Percentiles rank a stretch among this genome's conserved stretches.
phyloP scores from a whole-genome alignment of 2,329 filamentous ascomycete species.

The Exophiala spinifera region DNA sequence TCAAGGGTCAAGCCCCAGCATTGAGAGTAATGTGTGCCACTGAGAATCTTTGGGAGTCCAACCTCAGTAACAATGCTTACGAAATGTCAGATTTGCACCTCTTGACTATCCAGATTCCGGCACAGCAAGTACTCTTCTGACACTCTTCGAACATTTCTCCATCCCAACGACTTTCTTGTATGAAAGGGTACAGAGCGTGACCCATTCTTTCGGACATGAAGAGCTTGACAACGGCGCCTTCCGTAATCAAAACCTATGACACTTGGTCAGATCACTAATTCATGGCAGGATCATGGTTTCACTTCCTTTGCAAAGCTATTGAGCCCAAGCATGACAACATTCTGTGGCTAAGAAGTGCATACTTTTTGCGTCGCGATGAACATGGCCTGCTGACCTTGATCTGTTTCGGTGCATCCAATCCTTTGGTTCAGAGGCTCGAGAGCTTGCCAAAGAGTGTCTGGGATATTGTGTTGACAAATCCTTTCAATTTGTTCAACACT shows the following conservation, averaged over 20 bases:
- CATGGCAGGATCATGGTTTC: conserved; percentile 2
- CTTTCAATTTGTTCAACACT: conserved; percentile 7
- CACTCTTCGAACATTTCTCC: conserved; percentile 1
- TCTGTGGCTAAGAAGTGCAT: conserved; percentile 6
- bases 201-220: conserved; percentile 7
- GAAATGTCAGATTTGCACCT: conserved; percentile 3
- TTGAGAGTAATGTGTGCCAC: background rate
- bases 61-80: background rate
- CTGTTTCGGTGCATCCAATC: conserved; percentile 6
- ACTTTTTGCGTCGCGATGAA: conserved; percentile 4
- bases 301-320: conserved; percentile 9
- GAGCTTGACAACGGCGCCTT: background rate
- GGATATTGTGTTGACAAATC: conserved; percentile 1
- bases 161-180: conserved; percentile 6
- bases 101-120: conserved; percentile 5
- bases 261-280: background rate
- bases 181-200: conserved; percentile 10
- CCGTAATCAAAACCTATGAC: background rate
- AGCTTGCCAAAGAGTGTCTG: conserved; percentile 2
- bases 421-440: conserved; percentile 1
- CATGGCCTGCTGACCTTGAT: conserved; percentile 1
- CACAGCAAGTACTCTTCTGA: background rate
- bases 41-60: background rate
- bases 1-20: background rate
- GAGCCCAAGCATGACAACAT: conserved; percentile 9